phyloP scores from a whole-genome alignment of 371 early-diverging fungal genomes.

The Amoeboradix gromovi region DNA sequence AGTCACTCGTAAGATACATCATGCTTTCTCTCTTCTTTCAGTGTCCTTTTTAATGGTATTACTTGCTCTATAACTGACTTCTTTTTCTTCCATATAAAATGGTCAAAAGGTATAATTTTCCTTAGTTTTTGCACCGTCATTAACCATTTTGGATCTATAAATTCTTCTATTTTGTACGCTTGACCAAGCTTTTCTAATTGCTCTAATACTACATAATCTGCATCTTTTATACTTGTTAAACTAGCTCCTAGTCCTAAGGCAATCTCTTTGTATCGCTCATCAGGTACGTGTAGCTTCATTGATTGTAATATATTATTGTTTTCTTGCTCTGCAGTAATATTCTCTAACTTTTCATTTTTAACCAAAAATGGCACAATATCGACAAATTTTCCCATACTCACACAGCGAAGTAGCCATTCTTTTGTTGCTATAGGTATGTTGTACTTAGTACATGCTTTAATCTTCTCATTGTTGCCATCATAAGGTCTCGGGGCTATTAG shows the following conservation, averaged over 20 bases:
- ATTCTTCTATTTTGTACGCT: neutral
- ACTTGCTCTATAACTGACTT: neutral
- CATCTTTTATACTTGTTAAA: neutral
- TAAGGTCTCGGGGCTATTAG: neutral
- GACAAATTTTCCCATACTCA: neutral
- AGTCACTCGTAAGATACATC: neutral
- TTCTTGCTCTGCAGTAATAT: no score
- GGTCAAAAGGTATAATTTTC: neutral
- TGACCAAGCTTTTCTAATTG: neutral
- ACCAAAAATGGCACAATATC: neutral
- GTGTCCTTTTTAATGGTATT: neutral
- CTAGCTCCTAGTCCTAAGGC: neutral
- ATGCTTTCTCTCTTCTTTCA: neutral
- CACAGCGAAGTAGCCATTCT: neutral
- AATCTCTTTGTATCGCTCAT: no score
- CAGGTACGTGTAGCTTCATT: no score
- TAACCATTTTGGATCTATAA: neutral
- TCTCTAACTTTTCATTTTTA: no score
- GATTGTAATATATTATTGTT: no score
- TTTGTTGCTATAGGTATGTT: neutral
- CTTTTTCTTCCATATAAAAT: neutral
- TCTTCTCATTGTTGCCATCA: neutral
- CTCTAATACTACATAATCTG: neutral
- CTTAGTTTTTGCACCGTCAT: neutral
- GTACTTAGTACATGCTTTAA: neutral